Conservation (phyloP, 805 yeast species). For the Ogataea pini region DNA sequence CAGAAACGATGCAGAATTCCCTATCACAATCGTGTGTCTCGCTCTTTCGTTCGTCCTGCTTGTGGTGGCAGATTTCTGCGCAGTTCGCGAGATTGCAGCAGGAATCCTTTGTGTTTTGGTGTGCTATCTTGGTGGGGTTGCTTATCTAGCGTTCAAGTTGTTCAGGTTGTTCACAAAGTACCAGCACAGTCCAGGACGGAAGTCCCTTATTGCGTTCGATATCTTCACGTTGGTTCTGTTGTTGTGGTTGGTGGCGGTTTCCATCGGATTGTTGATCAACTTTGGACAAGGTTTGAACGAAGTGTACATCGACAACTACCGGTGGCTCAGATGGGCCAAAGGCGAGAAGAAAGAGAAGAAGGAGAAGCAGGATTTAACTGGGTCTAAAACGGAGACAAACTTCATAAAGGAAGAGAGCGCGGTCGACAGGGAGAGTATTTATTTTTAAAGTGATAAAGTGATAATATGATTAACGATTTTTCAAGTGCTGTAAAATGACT, state of each 20-base stretch:
- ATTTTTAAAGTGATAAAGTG: no score
- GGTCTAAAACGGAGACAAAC: neutral
- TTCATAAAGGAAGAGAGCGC: neutral
- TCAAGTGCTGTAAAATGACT: no score
- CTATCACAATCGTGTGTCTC: constrained; percentile 37
- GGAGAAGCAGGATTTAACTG: neutral
- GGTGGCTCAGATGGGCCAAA: neutral
- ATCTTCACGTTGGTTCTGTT: constrained; percentile 38
- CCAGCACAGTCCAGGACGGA: constrained; percentile 42
- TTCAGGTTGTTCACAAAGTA: constrained; percentile 36
- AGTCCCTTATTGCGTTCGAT: constrained; percentile 43
- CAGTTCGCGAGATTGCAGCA: constrained; percentile 33
- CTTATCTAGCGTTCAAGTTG: constrained; percentile 43
- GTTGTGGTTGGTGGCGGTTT: constrained; percentile 28
- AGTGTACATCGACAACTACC: constrained; percentile 13
- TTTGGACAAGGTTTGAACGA: constrained; percentile 21
- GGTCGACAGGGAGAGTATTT: constrained; percentile 1
- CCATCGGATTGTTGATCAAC: constrained; percentile 11
- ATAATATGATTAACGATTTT: no score
- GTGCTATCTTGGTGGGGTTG: constrained; percentile 37
- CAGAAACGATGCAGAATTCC: constrained; percentile 41
- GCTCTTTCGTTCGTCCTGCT: constrained; percentile 35
- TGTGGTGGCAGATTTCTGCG: constrained; percentile 40
- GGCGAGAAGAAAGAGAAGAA: neutral
- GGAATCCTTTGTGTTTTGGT: constrained; percentile 28